A percentile compares a stretch with the other conserved stretches of the same genome.
These are phyloP conservation scores for Gossypium lobatum DNA, from an alignment of 441 rosid species.

Conservation along the genomic window DNA sequence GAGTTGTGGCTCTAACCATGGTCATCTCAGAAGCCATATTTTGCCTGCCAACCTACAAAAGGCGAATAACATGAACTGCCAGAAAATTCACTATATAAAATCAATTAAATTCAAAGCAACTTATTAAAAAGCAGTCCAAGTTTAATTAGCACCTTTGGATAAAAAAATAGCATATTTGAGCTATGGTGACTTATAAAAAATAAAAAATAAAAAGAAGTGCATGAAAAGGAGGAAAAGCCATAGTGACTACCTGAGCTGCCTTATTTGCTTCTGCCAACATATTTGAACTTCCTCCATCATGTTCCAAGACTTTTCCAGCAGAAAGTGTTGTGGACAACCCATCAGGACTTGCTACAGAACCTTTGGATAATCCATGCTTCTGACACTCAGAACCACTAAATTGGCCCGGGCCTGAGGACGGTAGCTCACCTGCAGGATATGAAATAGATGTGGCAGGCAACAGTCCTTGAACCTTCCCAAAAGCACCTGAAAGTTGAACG, in stretches of 20 bases:
- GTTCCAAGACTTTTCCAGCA: slow-evolving; percentile 42
- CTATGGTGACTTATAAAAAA: not conserved
- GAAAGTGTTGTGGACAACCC: slow-evolving; percentile 29
- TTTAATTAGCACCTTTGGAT: not conserved
- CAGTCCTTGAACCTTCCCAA: slow-evolving; percentile 51
- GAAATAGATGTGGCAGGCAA: slow-evolving; percentile 37
- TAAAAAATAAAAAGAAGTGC: not conserved
- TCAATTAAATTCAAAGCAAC: not conserved
- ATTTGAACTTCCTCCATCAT: slow-evolving; percentile 45
- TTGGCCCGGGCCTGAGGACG: slow-evolving; percentile 30
- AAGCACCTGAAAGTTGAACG: slow-evolving; percentile 38
- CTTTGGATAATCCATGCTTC: slow-evolving; percentile 19
- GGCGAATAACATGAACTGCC: not conserved
- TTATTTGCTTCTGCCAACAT: slow-evolving; percentile 39
- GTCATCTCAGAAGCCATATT: slow-evolving; percentile 38
- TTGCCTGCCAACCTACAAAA: slow-evolving; percentile 50
- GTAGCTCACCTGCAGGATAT: slow-evolving; percentile 34
- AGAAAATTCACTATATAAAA: not conserved
- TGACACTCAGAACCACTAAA: slow-evolving; percentile 24
- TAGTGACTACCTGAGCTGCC: slow-evolving; percentile 40
- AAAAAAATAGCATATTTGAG: not conserved
- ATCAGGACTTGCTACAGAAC: slow-evolving; percentile 23
- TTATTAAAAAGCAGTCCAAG: not conserved
- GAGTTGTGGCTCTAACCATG: slow-evolving; percentile 41
- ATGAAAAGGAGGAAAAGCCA: not conserved